Percentiles rank a stretch among this genome's conserved stretches.
These are phyloP conservation scores for Rhizopogon vulgaris DNA, from an alignment of 768 basidiomycete genomes.

Conservation along the genomic window DNA sequence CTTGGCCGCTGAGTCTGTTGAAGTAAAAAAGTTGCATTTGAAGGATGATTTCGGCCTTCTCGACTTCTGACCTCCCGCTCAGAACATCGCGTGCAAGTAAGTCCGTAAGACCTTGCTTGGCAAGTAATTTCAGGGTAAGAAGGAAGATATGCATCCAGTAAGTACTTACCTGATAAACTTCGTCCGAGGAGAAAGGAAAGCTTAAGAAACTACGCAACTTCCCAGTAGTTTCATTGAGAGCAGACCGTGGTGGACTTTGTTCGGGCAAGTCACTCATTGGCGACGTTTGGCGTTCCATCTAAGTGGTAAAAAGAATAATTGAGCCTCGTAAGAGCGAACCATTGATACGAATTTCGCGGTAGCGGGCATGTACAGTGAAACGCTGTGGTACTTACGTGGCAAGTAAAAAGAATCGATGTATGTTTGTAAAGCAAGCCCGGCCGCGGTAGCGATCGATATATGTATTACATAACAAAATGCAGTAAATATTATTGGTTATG, in stretches of 20 bases:
- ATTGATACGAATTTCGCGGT: not conserved
- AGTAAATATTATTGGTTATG: not conserved
- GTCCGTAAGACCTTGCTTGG: conserved; percentile 61
- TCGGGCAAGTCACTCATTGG: not conserved
- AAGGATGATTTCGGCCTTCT: conserved; percentile 42
- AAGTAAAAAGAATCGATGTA: not conserved
- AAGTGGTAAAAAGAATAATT: not conserved
- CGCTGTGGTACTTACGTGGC: not conserved
- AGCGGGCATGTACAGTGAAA: too few relatives aligned
- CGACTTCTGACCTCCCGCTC: conserved; percentile 28
- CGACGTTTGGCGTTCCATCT: not conserved
- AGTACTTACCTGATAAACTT: conserved; percentile 49
- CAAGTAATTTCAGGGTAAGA: conserved; percentile 10
- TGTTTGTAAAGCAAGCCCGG: too few relatives aligned
- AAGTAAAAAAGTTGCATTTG: conserved; percentile 67
- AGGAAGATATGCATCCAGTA: not conserved
- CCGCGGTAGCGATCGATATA: too few relatives aligned
- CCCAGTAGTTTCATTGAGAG: not conserved
- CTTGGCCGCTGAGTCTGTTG: conserved; percentile 39
- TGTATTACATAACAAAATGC: not conserved
- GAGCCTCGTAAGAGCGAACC: not conserved
- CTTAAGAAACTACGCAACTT: conserved; percentile 23
- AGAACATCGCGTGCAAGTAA: conserved; percentile 42
- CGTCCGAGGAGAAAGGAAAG: conserved; percentile 53
- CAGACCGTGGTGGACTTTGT: not conserved